Base-by-base conservation (phyloP, 228 moss, liverwort and hornwort species). In the Sphagnum fallax region DNA sequence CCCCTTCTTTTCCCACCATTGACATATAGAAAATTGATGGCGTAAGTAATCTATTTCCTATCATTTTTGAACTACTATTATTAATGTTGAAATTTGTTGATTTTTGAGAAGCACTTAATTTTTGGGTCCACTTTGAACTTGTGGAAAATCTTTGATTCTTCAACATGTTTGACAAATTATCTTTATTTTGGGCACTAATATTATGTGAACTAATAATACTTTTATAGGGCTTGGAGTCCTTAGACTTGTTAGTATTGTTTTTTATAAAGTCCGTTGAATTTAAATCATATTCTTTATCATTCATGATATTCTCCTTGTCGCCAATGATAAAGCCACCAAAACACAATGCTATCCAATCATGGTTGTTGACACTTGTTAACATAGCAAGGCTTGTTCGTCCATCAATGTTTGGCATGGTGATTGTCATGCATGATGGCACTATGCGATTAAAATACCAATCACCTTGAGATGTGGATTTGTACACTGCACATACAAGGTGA, bases 311-410 rank as follows among this genome's bases (percentile, higher is more conserved):
- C 2, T 32, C 32, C 32, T 32, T 32, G 32, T 32, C 32, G 32
- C 32, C 32, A 32, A 84, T 4, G 2, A 81, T 72, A 4, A 78
- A 5, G 0, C 73, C 78, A 60, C 78, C 76, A 63, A 84, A 84
- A 63, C 67, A 79, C 14, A 76, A 59, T 0, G 67, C 74, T 78
- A 84, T 84, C 78, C 78, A 81, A 4, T 79, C 61, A 61, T 50
- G 61, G 11, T 78, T 78, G 0, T 13, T 4, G 6, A 74, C 55
- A 16, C 70, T 84, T 48, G 74, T 84, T 5, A 84, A 5, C 67
- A 84, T 64, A 1, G 76, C 69, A 14, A 79, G 74, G 52, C 78
- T 76, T 8, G 68, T 84, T 60, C 14, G 51, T 18, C 84, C 81
- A 0, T 75, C 63, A 0, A 70, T 15, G 4, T 14, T 16, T 18